A percentile compares a stretch with the other conserved stretches of the same genome.
Conservation (phyloP, 768 basidiomycete genomes). For the Pleurotus giganteus region DNA sequence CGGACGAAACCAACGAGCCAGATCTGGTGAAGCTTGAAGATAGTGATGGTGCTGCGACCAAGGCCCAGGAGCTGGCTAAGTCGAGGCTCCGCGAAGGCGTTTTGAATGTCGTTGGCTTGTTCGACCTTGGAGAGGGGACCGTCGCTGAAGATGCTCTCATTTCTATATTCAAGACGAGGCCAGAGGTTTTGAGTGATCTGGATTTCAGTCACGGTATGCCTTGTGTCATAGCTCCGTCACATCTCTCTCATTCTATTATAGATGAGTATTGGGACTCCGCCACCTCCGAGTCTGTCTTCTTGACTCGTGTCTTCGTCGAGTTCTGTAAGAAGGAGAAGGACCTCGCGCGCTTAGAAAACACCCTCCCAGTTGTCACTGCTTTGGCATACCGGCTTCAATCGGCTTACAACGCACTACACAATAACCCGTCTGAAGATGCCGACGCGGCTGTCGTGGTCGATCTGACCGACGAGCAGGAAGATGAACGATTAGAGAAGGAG, state of each 20-base stretch:
- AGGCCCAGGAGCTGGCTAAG: slow-evolving; percentile 19
- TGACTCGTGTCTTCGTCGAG: slow-evolving; percentile 81
- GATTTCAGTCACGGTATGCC: slow-evolving; percentile 58
- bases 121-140: slow-evolving; percentile 56
- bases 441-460: slow-evolving; percentile 16
- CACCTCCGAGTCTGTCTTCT: slow-evolving; percentile 74
- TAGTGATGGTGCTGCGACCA: slow-evolving; percentile 12
- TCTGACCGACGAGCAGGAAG: slow-evolving; percentile 40
- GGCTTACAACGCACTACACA: slow-evolving; percentile 54
- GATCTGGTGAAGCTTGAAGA: slow-evolving; percentile 19
- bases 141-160: slow-evolving; percentile 75
- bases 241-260: no score
- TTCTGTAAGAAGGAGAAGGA: slow-evolving; percentile 66
- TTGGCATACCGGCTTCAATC: slow-evolving; percentile 76
- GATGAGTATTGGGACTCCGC: slow-evolving; percentile 71
- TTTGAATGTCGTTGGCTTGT: slow-evolving; percentile 49
- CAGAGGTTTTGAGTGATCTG: slow-evolving; percentile 65
- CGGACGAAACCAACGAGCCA: slow-evolving; percentile 27
- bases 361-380: slow-evolving; percentile 80
- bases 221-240: no score
- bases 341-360: slow-evolving; percentile 58
- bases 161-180: slow-evolving; percentile 64
- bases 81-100: slow-evolving; percentile 33
- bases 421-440: slow-evolving; percentile 18
- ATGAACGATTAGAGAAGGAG: slow-evolving; percentile 49